phyloP scores from a whole-genome alignment of 2,329 filamentous ascomycete genomes.

The Coniochaeta hoffmannii region DNA sequence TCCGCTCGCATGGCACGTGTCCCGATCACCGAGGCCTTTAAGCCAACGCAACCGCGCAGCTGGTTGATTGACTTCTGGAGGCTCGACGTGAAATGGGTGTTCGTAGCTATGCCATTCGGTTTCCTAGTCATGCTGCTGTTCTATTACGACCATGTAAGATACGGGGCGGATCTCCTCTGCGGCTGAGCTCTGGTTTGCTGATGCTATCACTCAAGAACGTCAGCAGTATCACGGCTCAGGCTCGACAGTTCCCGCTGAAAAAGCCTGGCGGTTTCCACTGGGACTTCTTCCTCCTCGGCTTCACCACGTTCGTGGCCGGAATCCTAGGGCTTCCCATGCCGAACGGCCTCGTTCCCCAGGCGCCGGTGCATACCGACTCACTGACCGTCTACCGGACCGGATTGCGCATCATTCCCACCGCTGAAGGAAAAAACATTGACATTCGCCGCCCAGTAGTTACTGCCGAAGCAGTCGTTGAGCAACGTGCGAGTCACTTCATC shows the following conservation, averaged over 20 bases:
- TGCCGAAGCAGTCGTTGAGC: constrained; percentile 43
- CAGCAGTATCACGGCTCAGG: constrained; percentile 48
- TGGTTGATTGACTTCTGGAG: no score
- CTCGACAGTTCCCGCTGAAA: constrained; percentile 44
- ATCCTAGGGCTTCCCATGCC: constrained; percentile 50
- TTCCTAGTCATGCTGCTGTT: constrained; percentile 45
- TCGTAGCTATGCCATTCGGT: constrained; percentile 26
- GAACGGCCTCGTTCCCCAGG: constrained; percentile 51
- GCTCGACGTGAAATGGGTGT: no score
- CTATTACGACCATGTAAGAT: constrained; percentile 45
- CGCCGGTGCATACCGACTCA: constrained; percentile 50
- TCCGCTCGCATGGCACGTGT: no score
- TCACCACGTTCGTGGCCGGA: constrained; percentile 45
- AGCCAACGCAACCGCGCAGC: no score
- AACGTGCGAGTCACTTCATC: constrained; percentile 47
- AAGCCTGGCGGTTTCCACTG: constrained; percentile 55
- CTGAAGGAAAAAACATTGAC: constrained; percentile 22
- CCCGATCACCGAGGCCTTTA: no score
- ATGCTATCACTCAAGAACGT: constrained; percentile 29
- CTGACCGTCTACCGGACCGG: constrained; percentile 33
- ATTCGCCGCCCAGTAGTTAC: constrained; percentile 34
- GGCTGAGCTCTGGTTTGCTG: neutral
- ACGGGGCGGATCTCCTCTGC: neutral
- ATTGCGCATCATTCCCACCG: constrained; percentile 31
- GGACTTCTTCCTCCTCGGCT: constrained; percentile 51